Evolutionary conservation across 805 yeast species (phyloP), one percentile per base, ranked within the genome.

Genomic region (Spathaspora sp.): DNA sequence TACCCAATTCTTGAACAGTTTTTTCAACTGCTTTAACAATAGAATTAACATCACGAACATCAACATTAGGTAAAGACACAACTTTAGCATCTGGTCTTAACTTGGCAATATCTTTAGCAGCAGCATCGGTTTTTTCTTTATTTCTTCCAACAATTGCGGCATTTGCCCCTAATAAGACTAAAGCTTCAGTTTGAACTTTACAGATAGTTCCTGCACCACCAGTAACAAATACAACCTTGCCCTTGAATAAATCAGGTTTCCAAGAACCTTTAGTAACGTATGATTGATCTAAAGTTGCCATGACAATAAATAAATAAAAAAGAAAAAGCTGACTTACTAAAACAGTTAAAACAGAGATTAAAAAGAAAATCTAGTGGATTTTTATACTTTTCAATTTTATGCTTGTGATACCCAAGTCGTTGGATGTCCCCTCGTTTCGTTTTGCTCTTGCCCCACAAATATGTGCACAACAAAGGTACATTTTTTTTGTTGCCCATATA

Each of bases 131-230:
- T 58, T 84, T 86, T 46, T 76, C 78, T 32, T 60, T 68, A 60
- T 85, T 85, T 62, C 97, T 80, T 1, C 98, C 97, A 16, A 93
- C 68, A 44, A 92, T 87, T 5, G 89, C 87, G 9, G 94, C 96
- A 60, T 88, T 76, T 49, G 96, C 94, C 5, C 98, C 98, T 9
- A 92, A 69, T n/a, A 81, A 67, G 2, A 90, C 86, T 70, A 93
- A 54, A 0, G 96, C 96, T 63, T 88, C 96, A 0, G 88, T 81
- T 66, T 92, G 97, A 2, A 86, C 91, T 42, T 93, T 75, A 66
- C 98, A 92, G 49, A 92, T 92, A 11, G 96, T 84, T 3, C 97
- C 97, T 1, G 97, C 94, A 10, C 97, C 97, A 2, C 98, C 98
- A 0, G 97, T 92, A 47, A 91, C 89, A 59, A 92, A 87, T 8